A percentile compares a stretch with the other conserved stretches of the same genome.
phyloP scores from a whole-genome alignment of 257 asterid genomes.

The Cynanchum wilfordii region DNA sequence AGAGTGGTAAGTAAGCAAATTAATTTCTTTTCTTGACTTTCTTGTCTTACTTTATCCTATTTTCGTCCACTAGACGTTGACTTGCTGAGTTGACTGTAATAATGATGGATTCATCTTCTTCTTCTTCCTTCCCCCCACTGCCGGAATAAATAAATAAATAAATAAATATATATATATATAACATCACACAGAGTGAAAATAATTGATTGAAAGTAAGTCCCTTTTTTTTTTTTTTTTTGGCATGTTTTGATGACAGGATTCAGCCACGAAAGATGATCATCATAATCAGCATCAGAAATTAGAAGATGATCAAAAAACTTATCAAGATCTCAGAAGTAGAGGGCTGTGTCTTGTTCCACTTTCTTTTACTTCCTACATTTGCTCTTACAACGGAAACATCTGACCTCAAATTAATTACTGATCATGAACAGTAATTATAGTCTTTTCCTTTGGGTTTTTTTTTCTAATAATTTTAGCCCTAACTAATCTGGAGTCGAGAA shows the following conservation, averaged over 20 bases:
- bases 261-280: conserved; percentile 7
- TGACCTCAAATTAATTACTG: neutral
- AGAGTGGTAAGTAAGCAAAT: conserved; percentile 18
- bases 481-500: too few relatives aligned
- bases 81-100: too few relatives aligned
- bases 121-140: too few relatives aligned
- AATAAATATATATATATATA: too few relatives aligned
- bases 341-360: conserved; percentile 35
- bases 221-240: too few relatives aligned
- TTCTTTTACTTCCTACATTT: conserved; percentile 26
- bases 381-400: conserved; percentile 16
- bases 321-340: conserved; percentile 28
- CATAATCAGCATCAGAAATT: neutral
- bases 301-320: conserved; percentile 1
- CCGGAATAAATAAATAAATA: too few relatives aligned
- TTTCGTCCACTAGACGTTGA: neutral
- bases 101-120: too few relatives aligned
- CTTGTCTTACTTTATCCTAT: neutral
- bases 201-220: too few relatives aligned
- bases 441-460: too few relatives aligned
- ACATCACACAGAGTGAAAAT: too few relatives aligned
- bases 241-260: conserved; percentile 14
- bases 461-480: too few relatives aligned
- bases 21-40: neutral
- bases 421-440: too few relatives aligned